These are phyloP conservation scores for Cladophialophora bantiana DNA, from an alignment of 2,329 filamentous ascomycete genomes.

Conservation along the genomic window DNA sequence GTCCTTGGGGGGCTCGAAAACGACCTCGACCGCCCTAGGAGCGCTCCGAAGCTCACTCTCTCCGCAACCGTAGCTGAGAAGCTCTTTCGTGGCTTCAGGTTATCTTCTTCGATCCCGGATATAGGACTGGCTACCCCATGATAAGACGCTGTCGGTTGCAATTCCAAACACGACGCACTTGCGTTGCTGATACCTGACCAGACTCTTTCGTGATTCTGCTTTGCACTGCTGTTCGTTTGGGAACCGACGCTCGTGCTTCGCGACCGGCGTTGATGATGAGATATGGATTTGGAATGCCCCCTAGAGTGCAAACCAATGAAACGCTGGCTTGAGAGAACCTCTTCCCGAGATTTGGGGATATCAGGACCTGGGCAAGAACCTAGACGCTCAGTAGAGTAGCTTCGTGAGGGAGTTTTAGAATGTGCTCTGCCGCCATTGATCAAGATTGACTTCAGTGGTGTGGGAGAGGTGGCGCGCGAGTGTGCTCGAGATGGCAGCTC, in stretches of 20 bases:
- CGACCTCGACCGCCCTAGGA: constrained; percentile 27
- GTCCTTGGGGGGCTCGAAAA: not conserved
- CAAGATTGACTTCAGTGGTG: constrained; percentile 25
- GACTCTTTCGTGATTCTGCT: constrained; percentile 14
- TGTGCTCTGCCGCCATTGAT: constrained; percentile 24
- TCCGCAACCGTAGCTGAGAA: constrained; percentile 23
- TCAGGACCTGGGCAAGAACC: constrained; percentile 32
- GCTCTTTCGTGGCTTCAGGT: constrained; percentile 26
- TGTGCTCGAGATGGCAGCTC: constrained; percentile 1
- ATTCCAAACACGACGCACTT: not conserved
- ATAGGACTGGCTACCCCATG: constrained; percentile 7
- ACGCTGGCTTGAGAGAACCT: constrained; percentile 16
- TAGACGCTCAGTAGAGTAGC: constrained; percentile 26
- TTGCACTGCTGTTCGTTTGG: not conserved
- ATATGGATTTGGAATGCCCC: constrained; percentile 4
- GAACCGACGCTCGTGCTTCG: constrained; percentile 13
- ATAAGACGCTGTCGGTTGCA: no score
- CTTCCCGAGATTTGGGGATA: constrained; percentile 28
- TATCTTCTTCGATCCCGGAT: constrained; percentile 14
- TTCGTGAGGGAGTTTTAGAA: constrained; percentile 11
- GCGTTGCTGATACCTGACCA: constrained; percentile 12
- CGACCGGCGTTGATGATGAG: constrained; percentile 7
- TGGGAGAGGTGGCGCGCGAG: constrained; percentile 19
- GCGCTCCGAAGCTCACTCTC: constrained; percentile 3
- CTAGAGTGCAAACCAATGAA: constrained; percentile 4